Base-by-base conservation (phyloP, 1,139 yeast genomes). In the Saccharomyces hybrid region DNA sequence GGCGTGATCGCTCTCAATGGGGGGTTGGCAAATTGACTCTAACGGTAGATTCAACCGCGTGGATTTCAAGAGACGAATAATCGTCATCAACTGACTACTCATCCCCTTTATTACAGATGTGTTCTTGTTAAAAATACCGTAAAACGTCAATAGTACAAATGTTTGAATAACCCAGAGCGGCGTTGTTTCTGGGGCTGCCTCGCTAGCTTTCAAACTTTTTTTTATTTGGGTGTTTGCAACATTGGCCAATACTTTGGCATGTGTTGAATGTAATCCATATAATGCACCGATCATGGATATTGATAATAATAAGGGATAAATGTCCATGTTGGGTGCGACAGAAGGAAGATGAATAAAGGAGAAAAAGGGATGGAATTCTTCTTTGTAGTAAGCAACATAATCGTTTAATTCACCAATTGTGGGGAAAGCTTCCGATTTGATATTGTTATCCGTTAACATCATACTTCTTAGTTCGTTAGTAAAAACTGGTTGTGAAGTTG, bases 241-340 rank as follows among this genome's bases (percentile, higher is more conserved):
- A 66, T 88, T 89, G 71, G 88, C 89, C 56, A 90, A 75, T 26
- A 87, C 76, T 62, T 86, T 78, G 0, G 96, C 87, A 66, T 87
- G 87, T 42, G 84, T 75, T 31, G 88, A 87, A 68, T 89, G 95
- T 70, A 86, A 88, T 1, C 88, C 82, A 65, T 88, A 88, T 27
- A 90, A 75, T 0, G 97, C 96, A 47, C 98, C 98, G 57, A 90
- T 81, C n/a, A 96, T 86, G 0, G 95, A 86, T 81, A 90, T 86
- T 7, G 95, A 81, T 54, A 89, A 73, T 6, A 89, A 71, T 54
- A 90, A 73, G 0, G 96, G 93, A 55, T 86, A 82, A 65, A 84
- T 86, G 24, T 80, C 82, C 63, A 78, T 71, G 0, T 80, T 76
- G 55, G 83, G 81, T 55, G 78, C 73, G 56, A 88, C 75, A 3